Percentiles rank a stretch among this genome's conserved stretches.
These are phyloP conservation scores for Nigrospora sphaerica DNA, from an alignment of 2,329 filamentous ascomycete genomes.

Conservation along the genomic window DNA sequence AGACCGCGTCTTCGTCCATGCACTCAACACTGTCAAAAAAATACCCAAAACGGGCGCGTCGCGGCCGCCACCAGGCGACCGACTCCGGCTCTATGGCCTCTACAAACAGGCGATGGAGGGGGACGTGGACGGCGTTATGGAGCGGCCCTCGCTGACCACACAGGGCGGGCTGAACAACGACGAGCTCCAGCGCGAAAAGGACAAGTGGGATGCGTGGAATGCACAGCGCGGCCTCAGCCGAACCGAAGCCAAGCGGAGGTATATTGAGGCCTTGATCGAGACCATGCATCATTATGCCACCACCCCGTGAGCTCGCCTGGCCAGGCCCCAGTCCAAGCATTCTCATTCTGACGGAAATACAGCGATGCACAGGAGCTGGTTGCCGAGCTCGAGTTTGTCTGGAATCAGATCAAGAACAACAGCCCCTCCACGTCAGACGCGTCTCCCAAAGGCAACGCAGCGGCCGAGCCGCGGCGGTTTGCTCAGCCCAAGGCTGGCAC, in stretches of 20 bases:
- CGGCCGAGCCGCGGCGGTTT: slow-evolving; percentile 34
- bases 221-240: slow-evolving; percentile 73
- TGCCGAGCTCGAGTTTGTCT: slow-evolving; percentile 94
- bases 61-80: slow-evolving; percentile 76
- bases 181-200: slow-evolving; percentile 51
- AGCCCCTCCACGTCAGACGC: slow-evolving; percentile 56
- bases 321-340: neutral
- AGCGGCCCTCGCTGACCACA: slow-evolving; percentile 56
- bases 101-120: slow-evolving; percentile 99
- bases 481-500: slow-evolving; percentile 39
- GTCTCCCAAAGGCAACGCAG: slow-evolving; percentile 38
- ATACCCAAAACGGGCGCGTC: slow-evolving; percentile 89
- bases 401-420: slow-evolving; percentile 95
- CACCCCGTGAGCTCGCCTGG: slow-evolving; percentile 52
- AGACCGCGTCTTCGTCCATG: slow-evolving; percentile 99
- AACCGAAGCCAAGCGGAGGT: slow-evolving; percentile 89
- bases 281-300: slow-evolving; percentile 96
- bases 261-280: slow-evolving; percentile 88
- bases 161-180: slow-evolving; percentile 33
- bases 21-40: slow-evolving; percentile 96
- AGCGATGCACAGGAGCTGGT: slow-evolving; percentile 83
- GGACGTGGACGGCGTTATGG: slow-evolving; percentile 90
- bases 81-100: slow-evolving; percentile 89
- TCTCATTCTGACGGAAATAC: slow-evolving; percentile 1
- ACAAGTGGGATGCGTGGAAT: slow-evolving; percentile 94